Evolutionary conservation across 2,329 filamentous ascomycete species (phyloP).

Genomic region (Sclerotinia glacialis): DNA sequence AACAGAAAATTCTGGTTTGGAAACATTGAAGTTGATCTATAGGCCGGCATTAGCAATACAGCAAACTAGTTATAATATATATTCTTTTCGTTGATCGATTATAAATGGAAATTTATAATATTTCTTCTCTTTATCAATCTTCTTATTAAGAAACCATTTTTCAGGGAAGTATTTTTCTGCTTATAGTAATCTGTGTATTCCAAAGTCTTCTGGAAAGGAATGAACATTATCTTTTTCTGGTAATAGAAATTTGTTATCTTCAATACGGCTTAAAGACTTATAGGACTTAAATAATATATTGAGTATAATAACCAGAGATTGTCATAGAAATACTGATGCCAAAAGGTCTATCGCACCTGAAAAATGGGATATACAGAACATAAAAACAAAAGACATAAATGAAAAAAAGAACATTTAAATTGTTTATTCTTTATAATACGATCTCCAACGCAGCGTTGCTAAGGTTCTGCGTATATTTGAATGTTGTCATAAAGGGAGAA

Average conservation of each 20-base stretch:
- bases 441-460: constrained; percentile 25
- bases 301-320: constrained; percentile 22
- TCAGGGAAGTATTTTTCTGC: constrained; percentile 28
- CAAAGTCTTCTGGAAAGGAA: constrained; percentile 33
- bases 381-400: constrained; percentile 31
- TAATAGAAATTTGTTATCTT: constrained; percentile 23
- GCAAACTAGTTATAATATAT: constrained; percentile 30
- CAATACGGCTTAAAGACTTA: constrained; percentile 21
- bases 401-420: constrained; percentile 32
- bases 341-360: constrained; percentile 26
- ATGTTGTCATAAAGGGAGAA: constrained; percentile 17
- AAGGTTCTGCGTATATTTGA: constrained; percentile 26
- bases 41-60: constrained; percentile 23
- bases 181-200: constrained; percentile 29
- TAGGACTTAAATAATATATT: constrained; percentile 26
- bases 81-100: constrained; percentile 30
- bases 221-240: constrained; percentile 30
- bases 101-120: constrained; percentile 33
- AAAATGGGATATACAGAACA: constrained; percentile 25
- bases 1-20: constrained; percentile 16
- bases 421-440: constrained; percentile 28
- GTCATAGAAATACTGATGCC: constrained; percentile 29
- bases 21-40: constrained; percentile 19
- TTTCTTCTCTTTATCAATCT: constrained; percentile 33
- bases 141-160: constrained; percentile 27